Conservation (phyloP, 2,329 filamentous ascomycete genomes). For the Epichloe gansuensis region DNA sequence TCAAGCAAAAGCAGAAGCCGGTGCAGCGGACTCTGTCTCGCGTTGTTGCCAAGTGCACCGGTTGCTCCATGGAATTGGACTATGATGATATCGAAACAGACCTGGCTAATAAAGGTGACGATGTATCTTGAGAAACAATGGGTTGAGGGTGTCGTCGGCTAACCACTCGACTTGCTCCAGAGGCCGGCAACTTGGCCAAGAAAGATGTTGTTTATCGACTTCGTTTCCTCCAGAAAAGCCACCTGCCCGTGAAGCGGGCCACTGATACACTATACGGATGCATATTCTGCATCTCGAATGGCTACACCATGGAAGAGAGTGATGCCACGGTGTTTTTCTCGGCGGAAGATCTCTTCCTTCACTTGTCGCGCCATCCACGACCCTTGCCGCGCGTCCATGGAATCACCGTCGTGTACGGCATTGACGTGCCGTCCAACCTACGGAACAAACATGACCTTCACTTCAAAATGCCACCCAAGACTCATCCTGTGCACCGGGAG, state of each 20-base stretch:
- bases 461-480: constrained; percentile 26
- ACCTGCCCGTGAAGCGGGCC: constrained; percentile 34
- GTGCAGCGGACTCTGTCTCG: constrained; percentile 18
- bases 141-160: too few relatives aligned
- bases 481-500: constrained; percentile 29
- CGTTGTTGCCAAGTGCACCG: constrained; percentile 35
- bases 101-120: constrained; percentile 32
- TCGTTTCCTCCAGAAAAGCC: constrained; percentile 43
- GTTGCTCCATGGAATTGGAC: constrained; percentile 41
- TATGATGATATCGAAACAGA: constrained; percentile 40
- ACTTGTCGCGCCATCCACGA: constrained; percentile 39
- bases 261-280: constrained; percentile 43
- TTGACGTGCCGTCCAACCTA: constrained; percentile 24
- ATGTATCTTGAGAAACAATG: too few relatives aligned
- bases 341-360: constrained; percentile 37
- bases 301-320: constrained; percentile 36
- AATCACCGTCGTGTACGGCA: constrained; percentile 33
- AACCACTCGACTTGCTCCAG: background rate
- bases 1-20: constrained; percentile 37
- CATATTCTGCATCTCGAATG: constrained; percentile 37
- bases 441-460: constrained; percentile 42
- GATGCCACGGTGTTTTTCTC: constrained; percentile 46
- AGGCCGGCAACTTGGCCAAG: constrained; percentile 31
- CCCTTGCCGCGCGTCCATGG: constrained; percentile 37
- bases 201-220: constrained; percentile 36